A percentile compares a stretch with the other conserved stretches of the same genome.
Evolutionary conservation across 352 stramenopile species (phyloP).

Genomic region (Peronospora farinosa): DNA sequence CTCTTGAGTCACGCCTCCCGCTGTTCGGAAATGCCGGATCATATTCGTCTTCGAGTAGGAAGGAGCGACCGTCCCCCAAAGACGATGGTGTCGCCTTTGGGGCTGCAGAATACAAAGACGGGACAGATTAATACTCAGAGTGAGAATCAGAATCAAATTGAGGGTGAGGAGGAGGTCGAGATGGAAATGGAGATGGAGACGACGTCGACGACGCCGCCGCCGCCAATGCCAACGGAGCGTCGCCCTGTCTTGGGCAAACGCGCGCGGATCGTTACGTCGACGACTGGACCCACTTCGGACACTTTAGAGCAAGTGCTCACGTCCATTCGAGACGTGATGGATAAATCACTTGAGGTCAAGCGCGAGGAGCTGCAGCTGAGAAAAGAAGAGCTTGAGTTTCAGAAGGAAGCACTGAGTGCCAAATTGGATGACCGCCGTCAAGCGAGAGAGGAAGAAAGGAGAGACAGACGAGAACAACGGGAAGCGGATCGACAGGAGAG

Average conservation of each 20-base stretch:
- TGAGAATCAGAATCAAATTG: constrained; percentile 1
- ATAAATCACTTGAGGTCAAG: constrained; percentile 13
- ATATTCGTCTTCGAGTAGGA: constrained; percentile 6
- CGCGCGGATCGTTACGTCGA: not conserved
- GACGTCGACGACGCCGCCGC: too few species aligned
- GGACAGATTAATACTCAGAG: not conserved
- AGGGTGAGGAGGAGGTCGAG: not conserved
- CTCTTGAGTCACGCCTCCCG: constrained; percentile 13
- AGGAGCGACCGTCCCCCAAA: not conserved
- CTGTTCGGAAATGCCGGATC: constrained; percentile 13
- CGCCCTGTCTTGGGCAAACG: constrained; percentile 21
- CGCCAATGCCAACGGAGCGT: not conserved
- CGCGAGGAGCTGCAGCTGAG: constrained; percentile 22
- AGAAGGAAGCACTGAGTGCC: constrained; percentile 19
- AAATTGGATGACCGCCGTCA: constrained; percentile 26
- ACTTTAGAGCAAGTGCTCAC: constrained; percentile 12
- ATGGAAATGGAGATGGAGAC: not conserved
- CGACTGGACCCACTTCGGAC: not conserved
- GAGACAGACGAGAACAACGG: constrained; percentile 18
- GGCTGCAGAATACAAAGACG: constrained; percentile 5
- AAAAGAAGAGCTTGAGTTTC: constrained; percentile 24
- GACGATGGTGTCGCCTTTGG: constrained; percentile 6
- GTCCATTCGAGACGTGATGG: constrained; percentile 20
- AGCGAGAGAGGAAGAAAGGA: constrained; percentile 20
- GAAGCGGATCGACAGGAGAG: constrained; percentile 25